Base-by-base conservation (phyloP, 306 rosid genomes). In the Quercus dentata region DNA sequence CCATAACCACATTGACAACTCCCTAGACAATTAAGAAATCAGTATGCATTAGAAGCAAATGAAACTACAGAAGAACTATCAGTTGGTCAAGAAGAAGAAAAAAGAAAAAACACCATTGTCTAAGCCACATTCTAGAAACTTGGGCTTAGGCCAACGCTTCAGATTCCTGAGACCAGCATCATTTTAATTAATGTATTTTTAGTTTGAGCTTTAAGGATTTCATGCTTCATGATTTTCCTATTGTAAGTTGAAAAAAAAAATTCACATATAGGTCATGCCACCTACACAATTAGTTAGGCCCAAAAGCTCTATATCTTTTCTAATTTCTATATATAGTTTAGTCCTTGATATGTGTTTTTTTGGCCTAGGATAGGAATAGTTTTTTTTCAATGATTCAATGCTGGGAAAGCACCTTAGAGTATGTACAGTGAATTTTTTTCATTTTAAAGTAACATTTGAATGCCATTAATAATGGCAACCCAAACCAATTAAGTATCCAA, bases 1-100 rank as follows among this genome's bases (percentile, higher is more conserved):
- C 99, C 98, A 93, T 88, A 70, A 95, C 94, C 79, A 95, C 97
- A 65, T 95, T 95, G 85, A 95, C 87, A 41, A 90, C 98, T 76
- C 99, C 99, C 99, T 95, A 70, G 12, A 67, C 75, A 86, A 85
- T 77, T 77, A 79, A 75, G 5, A 75, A 55, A 54, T 71, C 19
- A 62, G 74, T 74, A 59, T 56, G 64, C 81, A 80, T 83, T 76
- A 91, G 76, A 74, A 83, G 78, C 46, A 51, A 54, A 84, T 17
- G 57, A 76, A 8, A 59, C 49, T 68, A 27, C 20, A 44, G 76
- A 75, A 54, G 78, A 15, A 21, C 70, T 54, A 54, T 74, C 21
- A 46, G 3, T n/a, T 35, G 46, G 19, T 8, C 21, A 12, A 63
- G 13, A 74, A 74, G 62, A 64, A 71, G 28, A 5, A 41, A 56